Evolutionary conservation across 2,329 filamentous ascomycete species (phyloP).

Genomic region (Aspergillus thermomutatus): DNA sequence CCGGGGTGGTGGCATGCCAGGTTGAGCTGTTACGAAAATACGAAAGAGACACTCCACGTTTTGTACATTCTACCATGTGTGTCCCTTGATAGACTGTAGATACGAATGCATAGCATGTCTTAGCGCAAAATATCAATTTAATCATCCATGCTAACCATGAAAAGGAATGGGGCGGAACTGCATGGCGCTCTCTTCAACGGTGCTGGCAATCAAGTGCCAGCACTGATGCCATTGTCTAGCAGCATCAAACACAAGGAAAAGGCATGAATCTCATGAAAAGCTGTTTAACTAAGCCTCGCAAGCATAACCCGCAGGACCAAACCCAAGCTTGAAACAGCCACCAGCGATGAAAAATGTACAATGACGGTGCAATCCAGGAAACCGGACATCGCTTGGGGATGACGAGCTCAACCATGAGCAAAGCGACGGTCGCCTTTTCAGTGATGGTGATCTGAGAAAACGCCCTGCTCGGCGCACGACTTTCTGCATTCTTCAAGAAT

Average conservation of each 20-base stretch:
- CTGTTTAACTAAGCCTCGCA: neutral
- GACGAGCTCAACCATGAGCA: neutral
- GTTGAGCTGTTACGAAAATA: constrained; percentile 10
- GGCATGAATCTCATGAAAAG: neutral
- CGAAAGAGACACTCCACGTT: neutral
- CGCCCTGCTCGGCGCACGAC: constrained; percentile 29
- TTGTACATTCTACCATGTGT: neutral
- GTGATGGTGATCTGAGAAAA: constrained; percentile 32
- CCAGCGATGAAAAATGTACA: neutral
- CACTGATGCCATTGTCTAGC: neutral
- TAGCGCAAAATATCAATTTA: neutral
- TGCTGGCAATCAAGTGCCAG: neutral
- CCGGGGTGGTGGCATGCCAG: constrained; percentile 47
- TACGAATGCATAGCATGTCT: neutral
- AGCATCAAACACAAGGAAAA: neutral
- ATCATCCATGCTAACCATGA: neutral
- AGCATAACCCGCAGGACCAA: neutral
- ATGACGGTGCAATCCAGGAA: neutral
- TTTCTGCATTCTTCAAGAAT: constrained; percentile 74
- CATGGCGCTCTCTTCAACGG: neutral
- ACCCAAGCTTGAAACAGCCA: neutral
- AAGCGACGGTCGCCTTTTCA: neutral
- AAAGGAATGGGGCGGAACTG: neutral
- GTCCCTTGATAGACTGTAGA: neutral
- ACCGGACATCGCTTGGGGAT: neutral